Base-by-base conservation (phyloP, 1,284 basidiomycete genomes). In the Abortiporus biennis region DNA sequence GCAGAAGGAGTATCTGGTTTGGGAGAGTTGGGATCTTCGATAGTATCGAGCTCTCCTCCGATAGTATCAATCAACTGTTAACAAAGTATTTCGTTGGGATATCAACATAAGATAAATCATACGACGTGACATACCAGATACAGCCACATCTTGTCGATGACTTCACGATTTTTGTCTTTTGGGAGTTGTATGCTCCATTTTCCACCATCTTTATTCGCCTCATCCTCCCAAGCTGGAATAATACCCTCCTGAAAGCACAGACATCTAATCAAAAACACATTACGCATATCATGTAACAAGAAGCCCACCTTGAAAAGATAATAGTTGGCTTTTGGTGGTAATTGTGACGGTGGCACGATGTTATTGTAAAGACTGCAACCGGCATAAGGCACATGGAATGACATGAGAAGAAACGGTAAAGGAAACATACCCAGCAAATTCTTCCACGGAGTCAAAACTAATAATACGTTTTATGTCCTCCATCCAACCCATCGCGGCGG, bases 171-270 rank as follows among this genome's bases (percentile, higher is more conserved):
- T 74, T 97, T 98, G 54, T 98, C 95, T 60, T 90, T 86, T 21
- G 96, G 95, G 23, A 99, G 71, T 66, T 99, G 96, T 51, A 99
- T 92, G 58, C 86, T 89, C 95, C 95, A 99, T 70, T 98, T 99
- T 47, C 95, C 95, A 38, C 95, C 95, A 53, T 89, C 78, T 63
- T 93, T 92, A 69, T 99, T 99, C 32, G 92, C 90, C 38, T 89
- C 80, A 56, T 96, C 93, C 63, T 97, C 93, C 92, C 93, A 97
- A 40, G 92, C 92, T 13, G 92, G 92, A 54, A 94, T 93, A 56
- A 97, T 94, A 27, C 86, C 88, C 56, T 92, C 88, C 89, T 93
- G 54, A 19, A 49, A 3, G 30, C 30, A 17, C 29, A 33, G 27
- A 36, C 29, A 47, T 43, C 34, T 35, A 36, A n/a, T n/a, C n/a